Percentiles rank a stretch among this genome's conserved stretches.
Conservation (phyloP, 2,329 filamentous ascomycete genomes). For the Monosporascus sp. region DNA sequence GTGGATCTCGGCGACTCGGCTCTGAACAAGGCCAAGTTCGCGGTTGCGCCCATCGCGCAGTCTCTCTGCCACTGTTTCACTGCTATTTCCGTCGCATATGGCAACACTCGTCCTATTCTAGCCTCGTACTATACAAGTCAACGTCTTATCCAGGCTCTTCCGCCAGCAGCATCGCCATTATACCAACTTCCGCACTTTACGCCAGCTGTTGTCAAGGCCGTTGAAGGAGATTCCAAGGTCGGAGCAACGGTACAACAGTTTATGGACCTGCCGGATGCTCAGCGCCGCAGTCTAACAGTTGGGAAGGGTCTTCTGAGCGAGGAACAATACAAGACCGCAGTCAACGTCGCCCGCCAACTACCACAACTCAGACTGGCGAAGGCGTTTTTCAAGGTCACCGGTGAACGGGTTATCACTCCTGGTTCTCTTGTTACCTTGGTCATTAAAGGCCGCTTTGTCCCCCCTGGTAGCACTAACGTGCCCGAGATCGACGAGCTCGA, state of each 20-base stretch:
- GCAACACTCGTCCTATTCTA: constrained; percentile 75
- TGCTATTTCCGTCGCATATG: constrained; percentile 82
- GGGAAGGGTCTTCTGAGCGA: constrained; percentile 67
- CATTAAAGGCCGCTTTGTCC: constrained; percentile 89
- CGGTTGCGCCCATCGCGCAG: constrained; percentile 81
- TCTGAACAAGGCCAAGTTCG: constrained; percentile 81
- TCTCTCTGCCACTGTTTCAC: constrained; percentile 81
- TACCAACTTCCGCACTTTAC: constrained; percentile 89
- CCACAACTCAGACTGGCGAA: constrained; percentile 81
- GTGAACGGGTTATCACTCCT: constrained; percentile 88
- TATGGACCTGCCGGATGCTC: constrained; percentile 74
- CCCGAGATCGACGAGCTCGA: constrained; percentile 73
- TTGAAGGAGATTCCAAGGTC: constrained; percentile 69
- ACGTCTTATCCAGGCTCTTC: constrained; percentile 81
- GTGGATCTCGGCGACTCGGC: constrained; percentile 74
- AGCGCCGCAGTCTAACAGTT: constrained; percentile 67
- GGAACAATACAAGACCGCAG: constrained; percentile 68
- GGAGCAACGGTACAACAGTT: constrained; percentile 81
- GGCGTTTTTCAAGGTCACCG: constrained; percentile 97
- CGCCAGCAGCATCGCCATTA: constrained; percentile 78
- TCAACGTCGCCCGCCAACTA: constrained; percentile 75
- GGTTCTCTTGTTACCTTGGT: constrained; percentile 90
- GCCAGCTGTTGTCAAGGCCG: constrained; percentile 55
- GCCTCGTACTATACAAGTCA: constrained; percentile 79
- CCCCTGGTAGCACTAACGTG: constrained; percentile 72